Conservation (phyloP, 2,329 filamentous ascomycete species). For the Aspergillus caelatus region DNA sequence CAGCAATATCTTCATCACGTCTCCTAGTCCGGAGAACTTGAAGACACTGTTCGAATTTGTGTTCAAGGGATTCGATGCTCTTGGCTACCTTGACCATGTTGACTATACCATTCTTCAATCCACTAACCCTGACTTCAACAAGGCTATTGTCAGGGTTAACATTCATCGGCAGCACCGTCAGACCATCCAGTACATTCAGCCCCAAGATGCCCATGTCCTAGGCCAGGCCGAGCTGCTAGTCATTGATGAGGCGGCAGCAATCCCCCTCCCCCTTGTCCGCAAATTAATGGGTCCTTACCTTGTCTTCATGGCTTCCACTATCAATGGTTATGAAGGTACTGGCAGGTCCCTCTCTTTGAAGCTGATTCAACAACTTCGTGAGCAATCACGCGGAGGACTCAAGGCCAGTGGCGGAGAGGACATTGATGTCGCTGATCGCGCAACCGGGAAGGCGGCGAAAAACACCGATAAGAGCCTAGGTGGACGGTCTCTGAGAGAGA, state of each 20-base stretch:
- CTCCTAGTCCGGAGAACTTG: slow-evolving; percentile 94
- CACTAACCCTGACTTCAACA: slow-evolving; percentile 98
- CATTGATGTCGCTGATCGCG: slow-evolving; percentile 73
- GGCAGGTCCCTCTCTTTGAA: slow-evolving; percentile 93
- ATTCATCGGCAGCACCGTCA: slow-evolving; percentile 92
- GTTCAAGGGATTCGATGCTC: slow-evolving; percentile 95
- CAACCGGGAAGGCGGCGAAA: slow-evolving; percentile 74
- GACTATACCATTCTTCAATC: slow-evolving; percentile 99
- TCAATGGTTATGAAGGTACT: slow-evolving; percentile 98
- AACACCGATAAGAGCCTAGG: slow-evolving; percentile 61
- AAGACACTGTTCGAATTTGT: slow-evolving; percentile 98
- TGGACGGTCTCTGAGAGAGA: slow-evolving; percentile 84
- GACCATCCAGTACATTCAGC: slow-evolving; percentile 97
- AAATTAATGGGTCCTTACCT: slow-evolving; percentile 97
- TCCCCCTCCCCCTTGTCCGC: slow-evolving; percentile 85
- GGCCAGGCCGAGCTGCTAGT: slow-evolving; percentile 94
- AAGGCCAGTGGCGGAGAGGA: slow-evolving; percentile 58
- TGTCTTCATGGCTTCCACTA: slow-evolving; percentile 98
- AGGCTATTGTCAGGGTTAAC: slow-evolving; percentile 96
- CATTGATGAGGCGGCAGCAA: slow-evolving; percentile 96
- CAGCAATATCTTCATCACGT: slow-evolving; percentile 99
- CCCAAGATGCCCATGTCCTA: slow-evolving; percentile 91
- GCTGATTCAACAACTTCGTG: slow-evolving; percentile 92
- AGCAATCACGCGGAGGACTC: slow-evolving; percentile 75
- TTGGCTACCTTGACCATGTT: slow-evolving; percentile 90